Conservation (phyloP, 306 rosid species). For the Corylus americana region DNA sequence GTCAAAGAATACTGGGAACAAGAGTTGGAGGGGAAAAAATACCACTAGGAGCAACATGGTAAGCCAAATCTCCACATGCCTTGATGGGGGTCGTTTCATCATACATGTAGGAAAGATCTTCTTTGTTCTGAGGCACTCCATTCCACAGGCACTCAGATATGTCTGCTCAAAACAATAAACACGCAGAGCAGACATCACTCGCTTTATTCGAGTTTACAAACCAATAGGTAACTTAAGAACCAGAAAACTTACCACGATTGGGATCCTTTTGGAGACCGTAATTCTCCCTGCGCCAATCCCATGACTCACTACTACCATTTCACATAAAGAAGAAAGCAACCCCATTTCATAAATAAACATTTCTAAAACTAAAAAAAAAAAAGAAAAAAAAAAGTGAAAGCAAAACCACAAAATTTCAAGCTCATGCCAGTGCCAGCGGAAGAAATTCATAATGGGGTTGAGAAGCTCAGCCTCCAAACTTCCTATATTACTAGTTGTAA, state of each 20-base stretch:
- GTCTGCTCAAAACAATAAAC: conserved; percentile 36
- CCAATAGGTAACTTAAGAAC: conserved; percentile 5
- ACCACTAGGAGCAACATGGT: conserved; percentile 51
- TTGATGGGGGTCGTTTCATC: conserved; percentile 88
- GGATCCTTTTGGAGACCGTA: conserved; percentile 45
- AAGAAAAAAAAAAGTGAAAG: not conserved
- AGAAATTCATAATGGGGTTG: conserved; percentile 12
- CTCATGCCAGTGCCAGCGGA: conserved; percentile 15
- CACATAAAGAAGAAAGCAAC: conserved; percentile 17
- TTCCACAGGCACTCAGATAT: conserved; percentile 59
- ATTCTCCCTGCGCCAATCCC: conserved; percentile 64
- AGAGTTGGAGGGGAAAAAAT: conserved; percentile 13
- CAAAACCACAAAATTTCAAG: conserved; percentile 7
- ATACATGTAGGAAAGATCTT: conserved; percentile 62
- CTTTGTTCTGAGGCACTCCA: conserved; percentile 60
- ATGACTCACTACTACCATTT: conserved; percentile 40
- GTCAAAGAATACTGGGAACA: conserved; percentile 10
- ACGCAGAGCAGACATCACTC: conserved; percentile 22
- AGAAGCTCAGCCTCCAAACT: conserved; percentile 8
- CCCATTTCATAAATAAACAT: conserved; percentile 17
- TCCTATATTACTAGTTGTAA: not conserved
- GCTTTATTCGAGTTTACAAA: not conserved
- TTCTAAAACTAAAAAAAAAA: conserved; percentile 1
- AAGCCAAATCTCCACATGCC: conserved; percentile 74
- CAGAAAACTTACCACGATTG: conserved; percentile 41